Evolutionary conservation across 2,329 filamentous ascomycete species (phyloP).

Genomic region (Blastomyces parvus): DNA sequence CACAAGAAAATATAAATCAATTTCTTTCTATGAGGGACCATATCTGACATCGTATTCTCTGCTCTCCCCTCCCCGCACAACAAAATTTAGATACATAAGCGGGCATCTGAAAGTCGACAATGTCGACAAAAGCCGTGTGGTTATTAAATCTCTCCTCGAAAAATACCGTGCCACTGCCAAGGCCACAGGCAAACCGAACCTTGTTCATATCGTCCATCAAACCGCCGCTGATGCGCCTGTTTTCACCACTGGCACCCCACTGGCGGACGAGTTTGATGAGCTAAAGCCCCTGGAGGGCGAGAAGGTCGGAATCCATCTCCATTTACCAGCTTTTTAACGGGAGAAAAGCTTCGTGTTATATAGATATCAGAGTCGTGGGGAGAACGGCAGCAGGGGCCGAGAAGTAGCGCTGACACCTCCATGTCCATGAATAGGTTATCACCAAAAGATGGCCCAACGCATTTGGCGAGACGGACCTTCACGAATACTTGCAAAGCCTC

Average conservation of each 20-base stretch:
- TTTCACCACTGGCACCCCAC: slow-evolving; percentile 53
- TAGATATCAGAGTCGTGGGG: not conserved
- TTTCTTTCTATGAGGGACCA: not conserved
- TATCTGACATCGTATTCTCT: not conserved
- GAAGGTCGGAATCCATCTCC: slow-evolving; percentile 30
- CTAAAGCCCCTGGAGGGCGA: slow-evolving; percentile 47
- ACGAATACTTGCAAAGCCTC: slow-evolving; percentile 44
- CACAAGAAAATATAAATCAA: too few species aligned
- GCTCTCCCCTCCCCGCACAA: not conserved
- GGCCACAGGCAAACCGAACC: slow-evolving; percentile 30
- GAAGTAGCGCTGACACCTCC: not conserved
- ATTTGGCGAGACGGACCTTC: slow-evolving; percentile 52
- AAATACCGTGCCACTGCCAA: slow-evolving; percentile 49
- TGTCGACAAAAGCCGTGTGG: slow-evolving; percentile 45
- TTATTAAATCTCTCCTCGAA: slow-evolving; percentile 48
- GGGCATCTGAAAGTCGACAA: slow-evolving; percentile 50
- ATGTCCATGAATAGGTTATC: slow-evolving; percentile 25
- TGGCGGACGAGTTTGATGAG: slow-evolving; percentile 54
- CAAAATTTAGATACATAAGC: slow-evolving; percentile 33
- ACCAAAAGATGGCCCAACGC: slow-evolving; percentile 50
- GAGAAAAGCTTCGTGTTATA: not conserved
- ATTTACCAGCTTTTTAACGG: not conserved
- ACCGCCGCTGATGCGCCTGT: slow-evolving; percentile 53
- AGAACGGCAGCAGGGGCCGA: not conserved
- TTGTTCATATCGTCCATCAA: slow-evolving; percentile 55